Conservation (phyloP, 192 early-diverging fungal genomes). For the Haplosporangium gracile region DNA sequence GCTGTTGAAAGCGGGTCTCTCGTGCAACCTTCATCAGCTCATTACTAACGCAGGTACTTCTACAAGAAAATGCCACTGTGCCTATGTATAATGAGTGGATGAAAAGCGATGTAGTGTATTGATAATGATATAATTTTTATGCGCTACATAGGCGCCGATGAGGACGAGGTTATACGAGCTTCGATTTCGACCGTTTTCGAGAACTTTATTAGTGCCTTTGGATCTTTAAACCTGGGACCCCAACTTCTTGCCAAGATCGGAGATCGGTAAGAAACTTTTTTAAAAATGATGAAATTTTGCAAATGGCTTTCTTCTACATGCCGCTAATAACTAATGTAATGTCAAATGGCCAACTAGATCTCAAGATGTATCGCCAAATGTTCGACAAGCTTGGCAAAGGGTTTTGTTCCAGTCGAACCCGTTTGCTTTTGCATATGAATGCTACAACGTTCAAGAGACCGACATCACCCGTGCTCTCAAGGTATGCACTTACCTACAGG, state of each 20-base stretch:
- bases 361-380: constrained; percentile 23
- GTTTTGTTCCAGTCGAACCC: constrained; percentile 40
- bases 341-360: constrained; percentile 16
- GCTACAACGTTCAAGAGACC: constrained; percentile 32
- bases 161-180: constrained; percentile 34
- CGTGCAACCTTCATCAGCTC: constrained; percentile 31
- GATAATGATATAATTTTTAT: neutral
- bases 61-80: neutral
- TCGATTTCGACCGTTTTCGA: constrained; percentile 35
- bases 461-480: constrained; percentile 35
- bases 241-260: constrained; percentile 39
- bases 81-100: neutral
- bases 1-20: constrained; percentile 6
- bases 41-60: constrained; percentile 35
- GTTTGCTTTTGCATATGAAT: constrained; percentile 42
- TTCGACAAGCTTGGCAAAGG: constrained; percentile 28
- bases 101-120: neutral
- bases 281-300: no score
- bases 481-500: neutral
- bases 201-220: constrained; percentile 41
- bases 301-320: neutral
- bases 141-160: constrained; percentile 27
- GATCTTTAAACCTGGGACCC: constrained; percentile 35
- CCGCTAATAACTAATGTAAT: neutral
- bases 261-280: constrained; percentile 22